Conservation (phyloP, 106 monocot species). For the Allium cepa region DNA sequence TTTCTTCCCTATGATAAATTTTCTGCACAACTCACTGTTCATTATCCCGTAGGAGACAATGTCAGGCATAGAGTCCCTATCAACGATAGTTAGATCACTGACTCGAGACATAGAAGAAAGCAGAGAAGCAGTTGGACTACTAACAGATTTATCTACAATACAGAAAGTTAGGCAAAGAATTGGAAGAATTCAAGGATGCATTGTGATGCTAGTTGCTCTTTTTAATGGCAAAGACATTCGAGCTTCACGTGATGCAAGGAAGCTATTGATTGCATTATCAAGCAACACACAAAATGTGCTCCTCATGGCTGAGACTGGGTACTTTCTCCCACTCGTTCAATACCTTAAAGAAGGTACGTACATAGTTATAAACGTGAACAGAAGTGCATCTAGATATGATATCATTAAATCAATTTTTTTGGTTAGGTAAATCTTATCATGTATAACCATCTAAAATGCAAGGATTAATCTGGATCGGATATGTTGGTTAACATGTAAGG, state of each 20-base stretch:
- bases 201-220: constrained; percentile 65
- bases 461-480: too few species aligned
- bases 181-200: constrained; percentile 73
- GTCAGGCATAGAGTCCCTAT: constrained; percentile 46
- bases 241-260: constrained; percentile 46
- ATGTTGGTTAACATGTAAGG: too few species aligned
- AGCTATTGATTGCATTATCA: constrained; percentile 47
- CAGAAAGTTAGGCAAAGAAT: constrained; percentile 55
- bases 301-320: constrained; percentile 88
- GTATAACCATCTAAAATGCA: too few species aligned
- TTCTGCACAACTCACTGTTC: background rate
- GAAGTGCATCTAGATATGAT: too few species aligned
- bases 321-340: constrained; percentile 50
- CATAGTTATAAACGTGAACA: too few species aligned
- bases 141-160: constrained; percentile 33
- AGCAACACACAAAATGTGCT: constrained; percentile 79
- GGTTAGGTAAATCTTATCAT: background rate
- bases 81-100: constrained; percentile 51
- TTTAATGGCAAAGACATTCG: constrained; percentile 38
- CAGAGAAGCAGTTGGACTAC: constrained; percentile 64
- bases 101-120: constrained; percentile 53
- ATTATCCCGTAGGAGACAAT: constrained; percentile 40
- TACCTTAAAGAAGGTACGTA: constrained; percentile 75
- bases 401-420: too few species aligned
- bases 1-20: background rate